phyloP scores from a whole-genome alignment of 1,284 basidiomycete genomes.

The Leccinum fuscescens region DNA sequence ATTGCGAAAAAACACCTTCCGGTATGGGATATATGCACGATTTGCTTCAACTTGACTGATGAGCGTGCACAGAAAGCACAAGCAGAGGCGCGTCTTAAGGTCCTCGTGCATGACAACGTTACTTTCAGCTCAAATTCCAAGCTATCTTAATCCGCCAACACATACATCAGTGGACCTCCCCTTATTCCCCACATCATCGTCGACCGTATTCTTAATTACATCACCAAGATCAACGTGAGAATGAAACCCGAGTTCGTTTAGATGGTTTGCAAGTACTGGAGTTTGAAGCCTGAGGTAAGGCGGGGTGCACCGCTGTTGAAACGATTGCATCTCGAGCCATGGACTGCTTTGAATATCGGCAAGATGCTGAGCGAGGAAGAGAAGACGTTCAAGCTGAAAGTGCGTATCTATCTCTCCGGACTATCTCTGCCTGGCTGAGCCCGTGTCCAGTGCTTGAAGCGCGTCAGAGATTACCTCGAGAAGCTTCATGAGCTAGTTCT shows the following conservation, averaged over 20 bases:
- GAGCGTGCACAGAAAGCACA: too few species aligned
- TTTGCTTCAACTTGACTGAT: not conserved
- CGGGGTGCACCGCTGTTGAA: conserved; percentile 94
- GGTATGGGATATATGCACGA: conserved; percentile 45
- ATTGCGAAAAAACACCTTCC: conserved; percentile 87
- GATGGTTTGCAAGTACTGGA: conserved; percentile 91
- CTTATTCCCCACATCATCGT: conserved; percentile 74
- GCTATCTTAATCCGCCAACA: conserved; percentile 39
- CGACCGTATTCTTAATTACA: conserved; percentile 77
- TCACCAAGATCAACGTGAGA: conserved; percentile 67
- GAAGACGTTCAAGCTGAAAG: conserved; percentile 82
- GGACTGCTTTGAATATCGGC: conserved; percentile 77
- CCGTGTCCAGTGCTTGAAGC: conserved; percentile 59
- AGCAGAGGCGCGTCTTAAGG: too few species aligned
- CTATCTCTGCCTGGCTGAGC: conserved; percentile 11
- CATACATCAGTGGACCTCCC: conserved; percentile 60
- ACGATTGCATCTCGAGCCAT: conserved; percentile 93
- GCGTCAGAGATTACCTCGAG: conserved; percentile 78
- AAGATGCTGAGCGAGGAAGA: conserved; percentile 80
- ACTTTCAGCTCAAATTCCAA: too few species aligned
- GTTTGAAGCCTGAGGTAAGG: conserved; percentile 90
- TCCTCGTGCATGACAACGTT: too few species aligned
- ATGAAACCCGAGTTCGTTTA: conserved; percentile 81
- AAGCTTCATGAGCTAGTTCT: conserved; percentile 71
- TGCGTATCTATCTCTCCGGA: conserved; percentile 30